Evolutionary conservation across 129 eudicot species (phyloP), one percentile per base, ranked within the genome.

Genomic region (Centella asiatica): DNA sequence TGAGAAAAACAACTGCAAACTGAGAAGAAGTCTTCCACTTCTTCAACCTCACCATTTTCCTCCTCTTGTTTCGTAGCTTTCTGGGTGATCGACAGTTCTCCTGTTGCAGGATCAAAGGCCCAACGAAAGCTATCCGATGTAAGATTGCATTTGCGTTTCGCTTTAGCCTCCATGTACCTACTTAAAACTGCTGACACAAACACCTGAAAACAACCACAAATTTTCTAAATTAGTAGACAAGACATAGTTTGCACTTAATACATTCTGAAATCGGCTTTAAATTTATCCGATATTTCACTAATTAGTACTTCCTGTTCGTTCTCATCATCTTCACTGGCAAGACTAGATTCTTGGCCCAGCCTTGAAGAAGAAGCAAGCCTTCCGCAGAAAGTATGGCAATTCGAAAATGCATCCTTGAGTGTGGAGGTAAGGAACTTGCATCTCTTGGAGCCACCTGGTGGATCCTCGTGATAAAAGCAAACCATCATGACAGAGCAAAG

Each of bases 291-390:
- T 24, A 51, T 22, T 51, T 51, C 0, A 24, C 11, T 51, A 15
- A 57, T 48, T 14, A 58, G 56, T 85, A 82, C 95, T 76, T 86
- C 94, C 50, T 86, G 83, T 69, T 86, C 89, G 49, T 78, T 85
- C 3, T 83, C 81, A 40, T 67, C 68, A 54, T 83, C 78, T n/a
- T 44, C n/a, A n/a, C n/a, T 57, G 36, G 47, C 65, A 32, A 67
- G 71, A 45, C 69, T 58, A 7, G 33, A 69, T 9, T 81, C 82
- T 64, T 74, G 74, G 17, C 60, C 77, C 6, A 46, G 66, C 68
- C 29, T 62, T 10, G 74, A 54, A 52, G 72, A 67, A 57, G 59
- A 37, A 59, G 82, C 80, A 69, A 57, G 66, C 53, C 64, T 79
- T 39, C 64, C 55, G 39, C 72, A 67, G 47, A 79, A 82, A 58